These are phyloP conservation scores for Nidularia sp. DNA, from an alignment of 768 basidiomycete genomes.

Conservation along the genomic window DNA sequence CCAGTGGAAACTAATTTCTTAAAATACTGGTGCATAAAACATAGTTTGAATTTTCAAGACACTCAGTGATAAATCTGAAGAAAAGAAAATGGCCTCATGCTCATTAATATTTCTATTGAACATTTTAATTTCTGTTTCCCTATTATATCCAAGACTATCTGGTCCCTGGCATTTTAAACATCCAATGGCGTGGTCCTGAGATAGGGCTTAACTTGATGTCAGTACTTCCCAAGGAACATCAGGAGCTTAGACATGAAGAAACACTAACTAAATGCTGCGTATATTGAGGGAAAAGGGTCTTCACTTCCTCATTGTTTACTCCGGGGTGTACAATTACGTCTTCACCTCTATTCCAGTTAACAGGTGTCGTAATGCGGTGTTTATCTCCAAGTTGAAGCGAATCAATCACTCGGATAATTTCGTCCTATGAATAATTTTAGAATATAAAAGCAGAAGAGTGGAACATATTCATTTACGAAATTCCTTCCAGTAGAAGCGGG, in stretches of 20 bases:
- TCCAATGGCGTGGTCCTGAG: slow-evolving; percentile 73
- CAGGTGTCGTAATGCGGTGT: slow-evolving; percentile 81
- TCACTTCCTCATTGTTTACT: slow-evolving; percentile 84
- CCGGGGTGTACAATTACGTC: slow-evolving; percentile 90
- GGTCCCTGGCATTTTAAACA: slow-evolving; percentile 4
- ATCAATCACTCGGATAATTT: slow-evolving; percentile 66
- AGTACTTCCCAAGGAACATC: too few species aligned
- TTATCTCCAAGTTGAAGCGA: slow-evolving; percentile 89
- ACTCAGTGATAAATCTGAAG: too few species aligned
- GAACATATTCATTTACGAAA: slow-evolving; percentile 59
- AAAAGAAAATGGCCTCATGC: too few species aligned
- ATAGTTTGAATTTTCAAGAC: too few species aligned
- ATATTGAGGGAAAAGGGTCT: slow-evolving; percentile 83
- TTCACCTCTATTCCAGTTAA: slow-evolving; percentile 92
- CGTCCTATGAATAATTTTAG: background rate
- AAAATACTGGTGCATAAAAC: too few species aligned
- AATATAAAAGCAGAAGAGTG: slow-evolving; percentile 18
- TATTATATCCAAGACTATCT: too few species aligned
- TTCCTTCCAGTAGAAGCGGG: slow-evolving; percentile 95
- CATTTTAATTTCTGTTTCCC: too few species aligned
- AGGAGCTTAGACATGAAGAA: too few species aligned
- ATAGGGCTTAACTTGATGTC: slow-evolving; percentile 57
- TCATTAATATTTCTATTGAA: too few species aligned
- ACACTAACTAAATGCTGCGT: slow-evolving; percentile 69
- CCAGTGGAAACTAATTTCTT: too few species aligned